Evolutionary conservation across 768 basidiomycete genomes (phyloP), one percentile per base, ranked within the genome.

Genomic region (Tylopilus rubrobrunneus): DNA sequence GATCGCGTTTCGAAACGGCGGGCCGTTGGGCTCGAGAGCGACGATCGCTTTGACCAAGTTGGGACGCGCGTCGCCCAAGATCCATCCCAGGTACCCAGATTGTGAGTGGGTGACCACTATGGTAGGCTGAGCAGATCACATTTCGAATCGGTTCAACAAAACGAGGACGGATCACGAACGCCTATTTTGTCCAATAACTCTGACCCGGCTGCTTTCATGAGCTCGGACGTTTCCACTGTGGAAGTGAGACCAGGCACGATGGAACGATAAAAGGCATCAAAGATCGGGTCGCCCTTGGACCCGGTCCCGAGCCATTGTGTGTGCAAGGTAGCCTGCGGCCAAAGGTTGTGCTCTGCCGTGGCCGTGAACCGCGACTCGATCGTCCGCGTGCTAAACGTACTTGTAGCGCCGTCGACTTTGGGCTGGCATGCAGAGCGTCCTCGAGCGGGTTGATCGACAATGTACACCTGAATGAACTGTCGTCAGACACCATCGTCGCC

Each of bases 281-380:
- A 81, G 10, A 62, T 60, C 0, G 71, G 58, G 48, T 81, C 80
- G 5, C 78, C 78, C 28, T 66, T 60, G 45, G 65, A 73, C n/a
- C 80, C 80, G 48, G 73, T 76, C 17, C 80, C 80, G 3, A 77
- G 78, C 80, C 80, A 81, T 53, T 80, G 78, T 0, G 76, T 80
- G 45, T 78, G 78, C 41, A 78, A 60, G 2, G 57, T 54, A 5
- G 78, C 75, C 58, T 77, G 71, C 0, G 78, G 74, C 79, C 79
- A 81, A 33, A 78, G 63, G 17, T 68, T 61, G 56, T 70, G 71
- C 2, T 57, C 50, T 56, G 71, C 64, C 2, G 76, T 71, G 27
- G 76, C 76, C 7, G 78, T 79, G 43, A 78, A 75, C 17, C 65
- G 70, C n/a, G 74, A 68, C 55, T 78, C 74, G 43, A 77, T 62